Evolutionary conservation across 75 land plant species (phyloP).

Genomic region (Cupressus sempervirens): DNA sequence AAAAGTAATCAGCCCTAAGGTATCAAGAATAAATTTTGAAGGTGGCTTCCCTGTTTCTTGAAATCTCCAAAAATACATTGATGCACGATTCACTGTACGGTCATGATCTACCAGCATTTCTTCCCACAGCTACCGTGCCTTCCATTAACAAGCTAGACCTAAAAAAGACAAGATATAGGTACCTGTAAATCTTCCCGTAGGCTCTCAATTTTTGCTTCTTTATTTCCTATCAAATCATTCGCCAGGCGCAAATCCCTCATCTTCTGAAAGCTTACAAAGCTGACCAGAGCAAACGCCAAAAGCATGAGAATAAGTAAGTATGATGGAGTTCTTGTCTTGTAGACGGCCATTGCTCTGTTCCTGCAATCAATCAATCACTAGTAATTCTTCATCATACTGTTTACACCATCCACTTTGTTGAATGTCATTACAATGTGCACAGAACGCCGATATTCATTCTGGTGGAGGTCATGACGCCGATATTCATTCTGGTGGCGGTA

Average conservation of each 20-base stretch:
- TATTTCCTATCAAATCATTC: neutral
- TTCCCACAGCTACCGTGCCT: neutral
- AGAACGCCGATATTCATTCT: neutral
- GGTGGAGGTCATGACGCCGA: no score
- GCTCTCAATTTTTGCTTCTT: neutral
- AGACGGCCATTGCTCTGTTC: neutral
- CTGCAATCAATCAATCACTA: neutral
- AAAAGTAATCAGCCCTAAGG: neutral
- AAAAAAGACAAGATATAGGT: neutral
- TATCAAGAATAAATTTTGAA: neutral
- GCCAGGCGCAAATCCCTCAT: neutral
- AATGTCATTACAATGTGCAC: neutral
- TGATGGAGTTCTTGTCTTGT: neutral
- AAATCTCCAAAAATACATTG: neutral
- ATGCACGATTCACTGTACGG: neutral
- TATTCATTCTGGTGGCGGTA: neutral
- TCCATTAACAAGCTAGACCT: neutral
- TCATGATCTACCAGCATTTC: neutral
- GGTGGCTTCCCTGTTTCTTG: neutral
- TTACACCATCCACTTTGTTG: neutral
- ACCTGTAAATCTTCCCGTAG: constrained; percentile 3
- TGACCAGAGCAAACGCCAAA: neutral
- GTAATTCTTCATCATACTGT: neutral
- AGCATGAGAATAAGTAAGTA: neutral
- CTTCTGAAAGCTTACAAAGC: neutral